A percentile compares a stretch with the other conserved stretches of the same genome.
Conservation (phyloP, 805 yeast genomes). For the Isabelozyma gotoi region DNA sequence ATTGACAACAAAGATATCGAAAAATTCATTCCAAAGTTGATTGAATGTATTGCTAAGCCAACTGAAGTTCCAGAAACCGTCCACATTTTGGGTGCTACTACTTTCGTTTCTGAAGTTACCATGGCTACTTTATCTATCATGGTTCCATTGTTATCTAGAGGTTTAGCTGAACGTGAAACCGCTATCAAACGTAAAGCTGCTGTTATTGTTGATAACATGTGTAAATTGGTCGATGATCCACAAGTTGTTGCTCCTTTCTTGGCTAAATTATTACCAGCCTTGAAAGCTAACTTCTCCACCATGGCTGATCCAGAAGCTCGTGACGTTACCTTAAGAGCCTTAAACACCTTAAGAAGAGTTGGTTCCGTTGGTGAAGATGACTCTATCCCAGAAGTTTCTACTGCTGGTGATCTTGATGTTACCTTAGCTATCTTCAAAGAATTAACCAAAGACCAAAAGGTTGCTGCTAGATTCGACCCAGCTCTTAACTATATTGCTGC, state of each 20-base stretch:
- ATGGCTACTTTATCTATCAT: constrained; percentile 98
- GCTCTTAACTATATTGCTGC: constrained; percentile 86
- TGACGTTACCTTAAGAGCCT: constrained; percentile 95
- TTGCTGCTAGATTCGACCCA: constrained; percentile 73
- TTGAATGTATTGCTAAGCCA: constrained; percentile 96
- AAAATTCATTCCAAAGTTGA: constrained; percentile 97
- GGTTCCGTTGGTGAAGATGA: constrained; percentile 94
- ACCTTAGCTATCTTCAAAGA: constrained; percentile 79
- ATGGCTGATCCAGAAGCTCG: constrained; percentile 99
- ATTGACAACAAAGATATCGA: constrained; percentile 99
- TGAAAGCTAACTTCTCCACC: constrained; percentile 89
- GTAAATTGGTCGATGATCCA: constrained; percentile 99
- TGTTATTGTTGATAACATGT: constrained; percentile 99
- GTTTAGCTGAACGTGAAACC: constrained; percentile 99
- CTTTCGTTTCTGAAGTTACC: constrained; percentile 99
- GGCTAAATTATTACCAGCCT: constrained; percentile 92
- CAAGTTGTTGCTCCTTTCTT: constrained; percentile 99
- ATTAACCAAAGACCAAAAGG: constrained; percentile 65
- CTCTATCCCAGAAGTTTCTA: constrained; percentile 92
- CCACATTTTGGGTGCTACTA: constrained; percentile 98
- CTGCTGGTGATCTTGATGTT: constrained; percentile 95
- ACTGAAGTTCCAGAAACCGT: constrained; percentile 98
- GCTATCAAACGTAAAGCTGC: constrained; percentile 99
- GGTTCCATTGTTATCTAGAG: constrained; percentile 98
- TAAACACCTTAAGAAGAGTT: constrained; percentile 96